A percentile compares a stretch with the other conserved stretches of the same genome.
Conservation (phyloP, 1,284 basidiomycete species). For the Athelia psychrophila region DNA sequence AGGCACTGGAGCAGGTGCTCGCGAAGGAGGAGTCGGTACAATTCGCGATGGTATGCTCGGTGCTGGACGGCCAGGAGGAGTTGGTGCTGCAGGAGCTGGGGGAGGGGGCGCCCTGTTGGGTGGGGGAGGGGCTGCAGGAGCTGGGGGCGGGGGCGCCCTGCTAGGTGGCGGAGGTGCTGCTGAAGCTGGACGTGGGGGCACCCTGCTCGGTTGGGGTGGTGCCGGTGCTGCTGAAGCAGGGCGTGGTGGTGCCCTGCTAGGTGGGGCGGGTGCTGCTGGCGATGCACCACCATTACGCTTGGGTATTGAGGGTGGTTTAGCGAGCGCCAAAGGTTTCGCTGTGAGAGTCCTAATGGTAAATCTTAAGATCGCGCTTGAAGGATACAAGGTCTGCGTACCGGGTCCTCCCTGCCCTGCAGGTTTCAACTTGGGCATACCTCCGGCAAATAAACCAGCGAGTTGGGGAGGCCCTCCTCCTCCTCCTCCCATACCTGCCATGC, state of each 20-base stretch:
- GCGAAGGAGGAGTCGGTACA: constrained; percentile 30
- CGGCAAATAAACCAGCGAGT: constrained; percentile 83
- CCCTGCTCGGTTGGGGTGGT: constrained; percentile 19
- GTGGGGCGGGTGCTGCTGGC: constrained; percentile 30
- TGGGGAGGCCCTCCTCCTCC: constrained; percentile 65
- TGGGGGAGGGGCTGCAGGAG: constrained; percentile 11
- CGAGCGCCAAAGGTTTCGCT: constrained; percentile 64
- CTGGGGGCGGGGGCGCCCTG: constrained; percentile 13
- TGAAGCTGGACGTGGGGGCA: constrained; percentile 16
- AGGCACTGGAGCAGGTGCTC: constrained; percentile 27
- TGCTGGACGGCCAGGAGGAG: constrained; percentile 21
- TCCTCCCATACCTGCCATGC: constrained; percentile 26
- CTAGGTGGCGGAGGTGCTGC: constrained; percentile 14
- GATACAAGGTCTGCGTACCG: constrained; percentile 36
- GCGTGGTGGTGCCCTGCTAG: constrained; percentile 27
- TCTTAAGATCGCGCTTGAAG: neutral
- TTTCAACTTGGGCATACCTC: constrained; percentile 88
- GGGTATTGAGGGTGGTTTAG: constrained; percentile 68
- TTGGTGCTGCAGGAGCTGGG: constrained; percentile 20
- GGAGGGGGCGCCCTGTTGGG: constrained; percentile 18
- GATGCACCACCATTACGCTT: constrained; percentile 39
- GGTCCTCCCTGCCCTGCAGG: constrained; percentile 60
- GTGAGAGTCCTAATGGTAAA: constrained; percentile 8
- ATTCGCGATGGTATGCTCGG: constrained; percentile 29
- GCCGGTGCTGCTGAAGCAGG: constrained; percentile 23